These are phyloP conservation scores for Trichosporon ovoides DNA, from an alignment of 1,284 basidiomycete genomes.

Conservation along the genomic window DNA sequence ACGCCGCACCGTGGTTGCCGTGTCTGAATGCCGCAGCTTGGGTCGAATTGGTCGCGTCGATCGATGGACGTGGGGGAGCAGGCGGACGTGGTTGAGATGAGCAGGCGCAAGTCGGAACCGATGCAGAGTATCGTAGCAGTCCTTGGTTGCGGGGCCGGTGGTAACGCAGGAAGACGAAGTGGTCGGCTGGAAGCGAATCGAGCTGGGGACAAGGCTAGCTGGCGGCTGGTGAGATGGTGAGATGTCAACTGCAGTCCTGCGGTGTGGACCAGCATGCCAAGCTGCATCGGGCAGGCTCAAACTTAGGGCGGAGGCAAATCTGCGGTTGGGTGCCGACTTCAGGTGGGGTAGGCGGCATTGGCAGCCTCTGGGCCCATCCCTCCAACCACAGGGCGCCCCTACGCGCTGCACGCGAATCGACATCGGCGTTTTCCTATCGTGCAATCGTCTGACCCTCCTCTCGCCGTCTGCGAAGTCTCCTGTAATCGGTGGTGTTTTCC, in stretches of 20 bases:
- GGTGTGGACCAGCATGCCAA: neutral
- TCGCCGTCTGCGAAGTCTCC: too few relatives aligned
- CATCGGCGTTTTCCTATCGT: neutral
- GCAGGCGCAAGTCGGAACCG: neutral
- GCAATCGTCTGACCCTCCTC: neutral
- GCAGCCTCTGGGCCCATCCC: neutral
- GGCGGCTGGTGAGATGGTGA: constrained; percentile 3
- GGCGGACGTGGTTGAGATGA: neutral
- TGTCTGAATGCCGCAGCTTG: neutral
- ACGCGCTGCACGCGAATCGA: neutral
- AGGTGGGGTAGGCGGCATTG: constrained; percentile 3
- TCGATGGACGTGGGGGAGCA: neutral
- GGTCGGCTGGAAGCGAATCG: neutral
- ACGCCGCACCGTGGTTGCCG: neutral
- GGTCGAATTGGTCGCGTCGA: neutral
- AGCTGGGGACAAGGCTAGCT: neutral
- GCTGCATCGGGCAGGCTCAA: neutral
- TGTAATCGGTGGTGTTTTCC: too few relatives aligned
- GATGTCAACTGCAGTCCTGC: constrained; percentile 1
- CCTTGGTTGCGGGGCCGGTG: neutral
- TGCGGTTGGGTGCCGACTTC: neutral
- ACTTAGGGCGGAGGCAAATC: constrained; percentile 5
- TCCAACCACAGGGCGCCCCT: constrained; percentile 1
- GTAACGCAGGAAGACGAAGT: neutral
- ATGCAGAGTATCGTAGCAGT: neutral